Evolutionary conservation across 257 asterid genomes (phyloP), one percentile per base, ranked within the genome.

Genomic region (Avicennia marina): DNA sequence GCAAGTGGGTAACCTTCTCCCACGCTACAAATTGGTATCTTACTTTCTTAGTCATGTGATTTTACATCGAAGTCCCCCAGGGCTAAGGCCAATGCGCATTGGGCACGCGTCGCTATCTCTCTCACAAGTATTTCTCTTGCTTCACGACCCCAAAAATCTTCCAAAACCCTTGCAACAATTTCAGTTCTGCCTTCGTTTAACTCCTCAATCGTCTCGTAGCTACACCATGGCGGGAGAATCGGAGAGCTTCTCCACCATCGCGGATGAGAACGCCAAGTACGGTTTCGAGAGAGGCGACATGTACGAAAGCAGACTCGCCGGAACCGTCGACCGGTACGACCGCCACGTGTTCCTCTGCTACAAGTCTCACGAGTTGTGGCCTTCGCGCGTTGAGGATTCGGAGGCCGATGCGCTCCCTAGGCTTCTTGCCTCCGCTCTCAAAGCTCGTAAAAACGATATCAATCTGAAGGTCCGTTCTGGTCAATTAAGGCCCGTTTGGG

Each of bases 301-400:
- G 97, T 79, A 67, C 73, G 13, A 68, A 48, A 41, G 34, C 70
- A 75, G 69, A 53, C 84, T 93, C 60, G 72, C 85, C 51, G 94
- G 88, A 25, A 80, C 91, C 26, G 90, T 83, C 56, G 72, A 62
- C 60, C 77, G 81, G 19, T 84, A 78, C 83, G 86, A 76, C 0
- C 96, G 97, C 60, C 97, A 93, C 78, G 45, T 86, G 48, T 93
- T 93, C 78, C 96, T 93, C 68, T 77, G 90, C 73, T 86, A 89
- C 84, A 81, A 84, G 78, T 76, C 97, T 62, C 88, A 82, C 58
- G 80, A 84, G 20, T 51, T 76, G 26, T 89, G 99, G 99, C 97
- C 99, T 32, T 20, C 94, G 13, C 82, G 84, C 45, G 75, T 93
- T 20, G 99, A 89, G 73, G 63, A 58, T 46, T 82, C 97, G 0